Evolutionary conservation across 2,329 filamentous ascomycete species (phyloP), one percentile per base, ranked within the genome.

Genomic region (Colletotrichum cereale): DNA sequence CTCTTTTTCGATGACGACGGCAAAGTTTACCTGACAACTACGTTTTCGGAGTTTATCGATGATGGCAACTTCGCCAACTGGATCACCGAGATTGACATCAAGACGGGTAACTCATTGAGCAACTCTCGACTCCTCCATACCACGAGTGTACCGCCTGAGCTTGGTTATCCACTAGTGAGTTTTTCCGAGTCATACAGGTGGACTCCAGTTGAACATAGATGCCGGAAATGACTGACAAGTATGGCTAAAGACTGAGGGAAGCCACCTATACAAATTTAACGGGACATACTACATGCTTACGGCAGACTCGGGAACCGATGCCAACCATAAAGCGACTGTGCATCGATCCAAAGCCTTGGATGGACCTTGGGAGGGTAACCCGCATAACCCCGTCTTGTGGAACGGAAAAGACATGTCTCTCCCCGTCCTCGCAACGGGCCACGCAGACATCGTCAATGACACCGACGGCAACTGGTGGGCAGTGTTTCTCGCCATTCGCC

Each of bases 171-270:
- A 81, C 81, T 16, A 82, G 84, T 10, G 75, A 78, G 8, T 83
- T 79, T 2, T 74, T 84, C 1, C 81, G 3, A 31, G 11, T 29
- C 12, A 14, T 29, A 4, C 80, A 12, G 79, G 82, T 48, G 78
- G 79, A 2, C 75, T 76, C 12, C 82, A 80, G 0, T 77, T 77
- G 0, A 74, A 80, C 47, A 79, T 7, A 38, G 3, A 5, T 5
- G 81, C 12, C 76, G 83, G 29, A 81, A 82, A 5, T 73, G 82
- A 81, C 1, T 84, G 74, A 34, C 81, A 82, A 73, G 77, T 82
- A 29, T 11, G 2, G 76, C 81, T 0, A 0, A 14, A 67, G 68
- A 73, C 70, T 5, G 72, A 74, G 11, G 72, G 66, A 21, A 74
- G 72, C 40, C 72, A 74, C n/a, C 40, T 74, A 31, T 74, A 74